Base-by-base conservation (phyloP, 768 basidiomycete species). In the Amylocystis lapponica region DNA sequence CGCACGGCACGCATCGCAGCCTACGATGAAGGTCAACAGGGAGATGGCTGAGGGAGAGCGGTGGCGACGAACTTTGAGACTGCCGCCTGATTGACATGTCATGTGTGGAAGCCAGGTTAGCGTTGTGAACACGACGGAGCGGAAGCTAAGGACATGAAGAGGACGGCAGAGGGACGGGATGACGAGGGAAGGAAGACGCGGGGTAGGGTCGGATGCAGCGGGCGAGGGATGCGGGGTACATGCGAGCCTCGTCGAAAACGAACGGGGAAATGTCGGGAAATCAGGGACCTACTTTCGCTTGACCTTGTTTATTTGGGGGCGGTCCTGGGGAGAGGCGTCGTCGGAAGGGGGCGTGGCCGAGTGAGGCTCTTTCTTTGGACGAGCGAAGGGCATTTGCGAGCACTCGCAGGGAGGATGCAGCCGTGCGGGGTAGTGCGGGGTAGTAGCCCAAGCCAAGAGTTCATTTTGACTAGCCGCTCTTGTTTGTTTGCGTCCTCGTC, bases 1-100 rank as follows among this genome's bases (percentile, higher is more conserved):
- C 9, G 86, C 83, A 52, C 86, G 72, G 64, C 88, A 90, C 35
- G 86, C 86, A 67, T 89, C 87, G 63, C 86, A 90, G 59, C 87
- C 87, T 89, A 55, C 25, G 27, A 45, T 43, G 49, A 47, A 10
- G 27, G 36, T 56, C 56, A 48, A 63, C 54, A 49, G 17, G 41
- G 48, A 53, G 52, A 47, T 47, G 53, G 52, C n/a, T n/a, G 39
- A 23, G 48, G 30, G 41, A 29, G 31, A 30, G 48, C 41, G 50
- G 40, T 45, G 39, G 41, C 45, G 48, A 72, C 82, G 47, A 55
- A 86, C 86, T 89, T 64, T 89, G 87, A 42, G 85, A 86, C 70
- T 89, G 87, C 55, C 86, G 80, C 79, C 86, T 88, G 56, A 47
- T 49, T 46, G 38, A 53, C 53, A 54, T 56, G 53, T 56, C 56